phyloP scores from a whole-genome alignment of 345 rosid species.

The Garcia nutans region DNA sequence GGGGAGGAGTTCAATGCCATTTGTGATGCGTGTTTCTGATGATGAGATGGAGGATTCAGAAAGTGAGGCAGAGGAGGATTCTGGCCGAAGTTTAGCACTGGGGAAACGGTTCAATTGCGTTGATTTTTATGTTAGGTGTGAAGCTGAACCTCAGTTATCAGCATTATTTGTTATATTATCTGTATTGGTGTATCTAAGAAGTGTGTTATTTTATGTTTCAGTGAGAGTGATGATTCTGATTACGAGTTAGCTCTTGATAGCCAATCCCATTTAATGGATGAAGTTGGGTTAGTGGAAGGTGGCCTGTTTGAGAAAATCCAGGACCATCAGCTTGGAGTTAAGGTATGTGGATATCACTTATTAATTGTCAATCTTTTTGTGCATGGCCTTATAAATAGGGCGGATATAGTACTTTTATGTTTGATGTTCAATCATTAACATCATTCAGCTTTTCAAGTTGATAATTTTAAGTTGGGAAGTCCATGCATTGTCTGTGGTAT shows the following conservation, averaged over 20 bases:
- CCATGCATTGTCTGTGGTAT: neutral
- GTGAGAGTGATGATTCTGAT: constrained; percentile 59
- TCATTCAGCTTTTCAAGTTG: neutral
- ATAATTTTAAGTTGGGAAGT: neutral
- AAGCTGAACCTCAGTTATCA: neutral
- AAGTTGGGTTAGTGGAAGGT: constrained; percentile 53
- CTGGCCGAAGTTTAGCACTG: constrained; percentile 26
- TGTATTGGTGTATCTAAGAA: neutral
- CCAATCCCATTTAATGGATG: constrained; percentile 49
- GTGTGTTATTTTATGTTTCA: neutral
- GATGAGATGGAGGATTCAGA: constrained; percentile 54
- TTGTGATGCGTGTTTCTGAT: constrained; percentile 60
- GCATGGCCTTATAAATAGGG: neutral
- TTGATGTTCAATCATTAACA: neutral
- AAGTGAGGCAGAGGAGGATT: constrained; percentile 35
- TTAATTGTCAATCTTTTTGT: neutral
- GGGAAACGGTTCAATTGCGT: constrained; percentile 48
- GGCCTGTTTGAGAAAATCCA: constrained; percentile 51
- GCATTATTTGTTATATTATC: neutral
- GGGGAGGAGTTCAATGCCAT: constrained; percentile 40
- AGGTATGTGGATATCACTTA: constrained; percentile 42
- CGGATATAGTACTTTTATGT: neutral
- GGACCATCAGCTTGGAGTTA: constrained; percentile 54
- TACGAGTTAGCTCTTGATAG: constrained; percentile 40
- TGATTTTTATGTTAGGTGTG: constrained; percentile 56